Evolutionary conservation across 192 early-diverging fungal species (phyloP).

Genomic region (Podila clonocystis): DNA sequence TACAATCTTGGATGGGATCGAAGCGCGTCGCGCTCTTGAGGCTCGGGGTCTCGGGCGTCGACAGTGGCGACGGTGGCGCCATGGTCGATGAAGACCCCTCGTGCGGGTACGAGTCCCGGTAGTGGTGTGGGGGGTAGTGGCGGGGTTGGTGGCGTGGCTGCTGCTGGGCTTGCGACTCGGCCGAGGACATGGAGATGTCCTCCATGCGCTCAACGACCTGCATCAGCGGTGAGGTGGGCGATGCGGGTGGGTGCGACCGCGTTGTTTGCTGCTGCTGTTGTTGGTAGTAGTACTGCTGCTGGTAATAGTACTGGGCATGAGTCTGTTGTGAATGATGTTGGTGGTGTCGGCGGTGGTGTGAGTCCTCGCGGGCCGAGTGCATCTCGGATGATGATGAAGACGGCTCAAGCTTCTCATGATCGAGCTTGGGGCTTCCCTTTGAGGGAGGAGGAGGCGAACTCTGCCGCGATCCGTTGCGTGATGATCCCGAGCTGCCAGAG

Average conservation of each 20-base stretch:
- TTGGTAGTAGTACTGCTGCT: neutral
- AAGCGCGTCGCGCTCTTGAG: neutral
- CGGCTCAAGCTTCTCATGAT: constrained; percentile 8
- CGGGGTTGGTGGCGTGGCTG: neutral
- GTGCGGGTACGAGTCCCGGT: neutral
- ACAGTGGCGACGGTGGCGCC: neutral
- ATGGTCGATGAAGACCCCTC: neutral
- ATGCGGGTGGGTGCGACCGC: constrained; percentile 11
- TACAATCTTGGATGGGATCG: neutral
- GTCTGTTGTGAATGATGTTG: constrained; percentile 13
- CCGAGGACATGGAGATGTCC: neutral
- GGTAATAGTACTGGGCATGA: constrained; percentile 8
- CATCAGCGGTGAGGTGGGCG: constrained; percentile 41
- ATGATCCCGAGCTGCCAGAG: constrained; percentile 1
- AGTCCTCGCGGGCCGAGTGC: neutral
- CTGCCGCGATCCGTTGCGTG: constrained; percentile 14
- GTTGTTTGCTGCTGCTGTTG: neutral
- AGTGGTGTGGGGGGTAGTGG: neutral
- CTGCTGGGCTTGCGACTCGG: too few species aligned
- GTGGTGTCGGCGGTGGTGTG: constrained; percentile 4
- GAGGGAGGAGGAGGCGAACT: constrained; percentile 15
- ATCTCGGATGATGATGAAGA: too few species aligned
- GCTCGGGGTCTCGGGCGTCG: constrained; percentile 1
- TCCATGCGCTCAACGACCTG: constrained; percentile 21
- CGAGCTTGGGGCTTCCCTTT: neutral